These are phyloP conservation scores for Symbiodinium natans DNA, from an alignment of 73 alveolate genomes.

Conservation along the genomic window DNA sequence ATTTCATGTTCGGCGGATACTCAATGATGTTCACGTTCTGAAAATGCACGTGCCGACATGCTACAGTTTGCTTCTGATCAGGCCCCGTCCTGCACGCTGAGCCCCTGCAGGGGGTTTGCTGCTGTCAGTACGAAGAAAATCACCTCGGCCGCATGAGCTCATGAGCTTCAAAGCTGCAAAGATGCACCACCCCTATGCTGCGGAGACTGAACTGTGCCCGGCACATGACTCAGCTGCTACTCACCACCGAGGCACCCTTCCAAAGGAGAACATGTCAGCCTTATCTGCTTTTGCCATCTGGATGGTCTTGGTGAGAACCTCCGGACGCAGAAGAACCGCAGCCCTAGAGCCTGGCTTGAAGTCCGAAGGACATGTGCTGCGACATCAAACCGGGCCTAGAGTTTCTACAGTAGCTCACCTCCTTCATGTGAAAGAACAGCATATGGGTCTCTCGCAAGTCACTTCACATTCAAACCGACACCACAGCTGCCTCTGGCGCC, in stretches of 20 bases:
- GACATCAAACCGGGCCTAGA: too few species aligned
- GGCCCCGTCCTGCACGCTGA: constrained; percentile 53
- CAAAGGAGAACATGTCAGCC: constrained; percentile 72
- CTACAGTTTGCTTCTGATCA: too few species aligned
- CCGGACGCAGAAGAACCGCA: neutral
- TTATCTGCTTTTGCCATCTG: constrained; percentile 84
- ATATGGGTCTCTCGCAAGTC: too few species aligned
- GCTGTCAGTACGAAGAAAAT: constrained; percentile 59
- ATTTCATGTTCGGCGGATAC: too few species aligned
- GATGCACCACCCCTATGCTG: too few species aligned
- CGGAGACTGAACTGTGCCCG: too few species aligned
- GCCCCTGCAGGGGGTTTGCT: constrained; percentile 54
- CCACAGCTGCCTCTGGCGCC: constrained; percentile 65
- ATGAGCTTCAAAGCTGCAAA: neutral
- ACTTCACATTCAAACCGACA: too few species aligned
- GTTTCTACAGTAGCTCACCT: too few species aligned
- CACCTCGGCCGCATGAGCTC: constrained; percentile 49
- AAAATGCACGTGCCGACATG: too few species aligned
- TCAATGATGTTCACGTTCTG: neutral
- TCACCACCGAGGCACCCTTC: constrained; percentile 31
- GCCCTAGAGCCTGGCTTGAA: neutral
- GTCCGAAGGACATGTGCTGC: too few species aligned
- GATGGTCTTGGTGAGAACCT: constrained; percentile 65
- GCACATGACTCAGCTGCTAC: neutral
- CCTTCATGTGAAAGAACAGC: too few species aligned